Evolutionary conservation across 1,284 basidiomycete genomes (phyloP).

Genomic region (Moniliella sp.): DNA sequence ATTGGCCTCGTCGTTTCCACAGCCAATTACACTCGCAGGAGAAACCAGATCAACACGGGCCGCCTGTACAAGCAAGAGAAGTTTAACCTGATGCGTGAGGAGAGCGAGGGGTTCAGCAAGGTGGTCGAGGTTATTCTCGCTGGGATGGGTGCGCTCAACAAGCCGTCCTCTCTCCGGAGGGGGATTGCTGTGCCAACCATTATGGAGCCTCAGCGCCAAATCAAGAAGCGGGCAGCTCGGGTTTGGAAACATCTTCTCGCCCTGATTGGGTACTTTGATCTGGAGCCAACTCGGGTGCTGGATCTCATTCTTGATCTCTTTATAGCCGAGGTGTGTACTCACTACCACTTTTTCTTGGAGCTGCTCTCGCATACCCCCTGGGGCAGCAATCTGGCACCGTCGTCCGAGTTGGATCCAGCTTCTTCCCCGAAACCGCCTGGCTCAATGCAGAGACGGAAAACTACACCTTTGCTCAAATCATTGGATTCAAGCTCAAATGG

Average conservation of each 20-base stretch:
- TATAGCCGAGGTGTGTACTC: slow-evolving; percentile 50
- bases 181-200: slow-evolving; percentile 57
- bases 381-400: slow-evolving; percentile 31
- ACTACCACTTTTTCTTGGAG: slow-evolving; percentile 74
- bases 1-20: too few species aligned
- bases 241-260: slow-evolving; percentile 26
- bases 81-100: slow-evolving; percentile 87
- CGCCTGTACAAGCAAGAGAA: slow-evolving; percentile 77
- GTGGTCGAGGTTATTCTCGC: slow-evolving; percentile 63
- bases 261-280: slow-evolving; percentile 56
- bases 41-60: slow-evolving; percentile 20
- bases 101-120: slow-evolving; percentile 88
- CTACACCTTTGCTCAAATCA: slow-evolving; percentile 51
- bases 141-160: slow-evolving; percentile 52
- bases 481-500: slow-evolving; percentile 83
- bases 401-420: too few species aligned
- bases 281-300: slow-evolving; percentile 78
- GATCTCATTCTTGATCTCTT: slow-evolving; percentile 84
- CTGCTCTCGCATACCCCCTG: slow-evolving; percentile 66
- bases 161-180: too few species aligned
- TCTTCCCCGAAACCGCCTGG: too few species aligned
- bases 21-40: neutral
- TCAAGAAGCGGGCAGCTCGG: slow-evolving; percentile 37
- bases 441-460: slow-evolving; percentile 37
- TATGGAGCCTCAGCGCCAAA: slow-evolving; percentile 44